Percentiles rank a stretch among this genome's conserved stretches.
Conservation (phyloP, 257 asterid genomes). For the Agastache rugosa region DNA sequence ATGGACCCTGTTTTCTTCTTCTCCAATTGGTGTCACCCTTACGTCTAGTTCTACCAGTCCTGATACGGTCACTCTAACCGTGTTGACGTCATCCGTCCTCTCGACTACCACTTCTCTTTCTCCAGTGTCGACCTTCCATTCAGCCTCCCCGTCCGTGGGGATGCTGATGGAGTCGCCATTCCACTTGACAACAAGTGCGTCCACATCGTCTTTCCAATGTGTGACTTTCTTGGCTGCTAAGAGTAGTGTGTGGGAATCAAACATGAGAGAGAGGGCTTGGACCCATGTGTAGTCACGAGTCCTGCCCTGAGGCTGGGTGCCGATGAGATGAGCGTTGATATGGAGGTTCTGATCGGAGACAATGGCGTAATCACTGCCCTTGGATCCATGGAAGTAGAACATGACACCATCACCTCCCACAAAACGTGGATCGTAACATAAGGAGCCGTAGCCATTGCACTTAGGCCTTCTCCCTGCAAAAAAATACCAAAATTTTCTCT, state of each 20-base stretch:
- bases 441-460: conserved; percentile 65
- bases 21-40: conserved; percentile 60
- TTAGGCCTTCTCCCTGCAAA: conserved; percentile 68
- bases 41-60: conserved; percentile 55
- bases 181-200: conserved; percentile 60
- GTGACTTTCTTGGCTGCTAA: conserved; percentile 58
- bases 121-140: conserved; percentile 48
- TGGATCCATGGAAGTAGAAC: conserved; percentile 85
- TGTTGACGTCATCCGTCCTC: conserved; percentile 69
- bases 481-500: neutral
- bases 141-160: conserved; percentile 60
- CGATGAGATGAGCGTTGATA: conserved; percentile 75
- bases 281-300: conserved; percentile 83
- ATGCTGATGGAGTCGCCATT: conserved; percentile 41
- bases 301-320: conserved; percentile 69
- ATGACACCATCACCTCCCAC: conserved; percentile 81
- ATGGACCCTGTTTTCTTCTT: conserved; percentile 60
- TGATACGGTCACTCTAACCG: conserved; percentile 46
- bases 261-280: conserved; percentile 70
- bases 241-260: conserved; percentile 57
- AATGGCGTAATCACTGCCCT: conserved; percentile 61
- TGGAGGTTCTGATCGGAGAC: conserved; percentile 73
- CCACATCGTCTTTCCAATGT: conserved; percentile 57
- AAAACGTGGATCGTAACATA: conserved; percentile 79
- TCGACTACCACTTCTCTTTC: conserved; percentile 53